Percentiles rank a stretch among this genome's conserved stretches.
Conservation (phyloP, 148 eudicot species). For the Beta vulgaris region DNA sequence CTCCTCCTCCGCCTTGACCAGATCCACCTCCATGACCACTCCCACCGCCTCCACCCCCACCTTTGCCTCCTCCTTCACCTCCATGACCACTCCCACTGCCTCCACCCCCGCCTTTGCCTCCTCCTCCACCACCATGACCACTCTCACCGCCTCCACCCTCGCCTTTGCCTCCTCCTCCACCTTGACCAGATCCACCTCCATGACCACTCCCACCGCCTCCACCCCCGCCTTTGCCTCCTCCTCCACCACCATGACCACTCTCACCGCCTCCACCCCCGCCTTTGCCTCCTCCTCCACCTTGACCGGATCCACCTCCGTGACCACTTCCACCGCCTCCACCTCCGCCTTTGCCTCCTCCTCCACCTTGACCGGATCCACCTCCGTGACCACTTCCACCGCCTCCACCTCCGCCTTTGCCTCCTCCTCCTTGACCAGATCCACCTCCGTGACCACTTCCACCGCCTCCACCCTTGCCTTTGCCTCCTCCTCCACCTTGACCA, state of each 20-base stretch:
- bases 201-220: too few species aligned
- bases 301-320: neutral
- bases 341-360: constrained; percentile 16
- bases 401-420: neutral
- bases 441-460: neutral
- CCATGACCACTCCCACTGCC: too few species aligned
- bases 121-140: neutral
- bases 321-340: neutral
- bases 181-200: neutral
- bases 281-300: constrained; percentile 8
- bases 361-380: constrained; percentile 1
- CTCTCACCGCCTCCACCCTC: too few species aligned
- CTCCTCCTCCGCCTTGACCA: neutral
- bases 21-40: neutral
- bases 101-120: neutral
- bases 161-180: neutral
- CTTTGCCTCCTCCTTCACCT: too few species aligned
- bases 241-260: too few species aligned
- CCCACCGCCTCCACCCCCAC: neutral
- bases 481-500: neutral
- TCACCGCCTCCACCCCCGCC: neutral
- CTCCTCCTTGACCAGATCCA: neutral
- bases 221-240: neutral
- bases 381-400: too few species aligned
- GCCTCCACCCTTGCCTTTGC: neutral